These are phyloP conservation scores for Mortierella sp. DNA, from an alignment of 371 early-diverging fungal species.

Conservation along the genomic window DNA sequence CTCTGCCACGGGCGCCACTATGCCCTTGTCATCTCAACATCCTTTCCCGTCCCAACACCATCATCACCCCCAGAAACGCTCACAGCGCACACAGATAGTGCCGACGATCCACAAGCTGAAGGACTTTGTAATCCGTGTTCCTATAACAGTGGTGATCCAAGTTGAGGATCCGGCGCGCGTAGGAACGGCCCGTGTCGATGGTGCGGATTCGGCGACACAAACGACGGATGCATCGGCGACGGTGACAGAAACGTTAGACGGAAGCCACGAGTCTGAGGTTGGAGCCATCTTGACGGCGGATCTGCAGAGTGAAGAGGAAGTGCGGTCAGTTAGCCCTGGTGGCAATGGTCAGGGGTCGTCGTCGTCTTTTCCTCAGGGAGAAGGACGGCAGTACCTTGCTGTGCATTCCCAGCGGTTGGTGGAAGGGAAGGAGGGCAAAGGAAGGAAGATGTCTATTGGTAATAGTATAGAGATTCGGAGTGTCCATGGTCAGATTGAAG, in stretches of 20 bases:
- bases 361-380: not conserved
- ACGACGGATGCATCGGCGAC: not conserved
- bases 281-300: not conserved
- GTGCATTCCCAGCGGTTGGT: not conserved
- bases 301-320: not conserved
- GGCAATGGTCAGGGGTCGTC: not conserved
- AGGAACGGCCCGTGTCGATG: conserved; percentile 11
- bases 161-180: conserved; percentile 25
- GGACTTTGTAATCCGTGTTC: conserved; percentile 54
- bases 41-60: not conserved
- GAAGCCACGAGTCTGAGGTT: conserved; percentile 6
- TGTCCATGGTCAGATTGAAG: not conserved
- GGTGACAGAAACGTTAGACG: not conserved
- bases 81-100: not conserved
- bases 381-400: not conserved
- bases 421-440: not conserved
- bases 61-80: conserved; percentile 1
- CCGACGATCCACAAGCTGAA: conserved; percentile 40
- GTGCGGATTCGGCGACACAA: not conserved
- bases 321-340: not conserved
- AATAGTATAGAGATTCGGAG: conserved; percentile 8
- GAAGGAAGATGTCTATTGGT: not conserved
- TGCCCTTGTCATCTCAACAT: not conserved
- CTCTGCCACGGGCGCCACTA: not conserved
- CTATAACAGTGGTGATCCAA: conserved; percentile 48